Evolutionary conservation across 2,329 filamentous ascomycete genomes (phyloP).

Genomic region (Neodidymelliopsis sp.): DNA sequence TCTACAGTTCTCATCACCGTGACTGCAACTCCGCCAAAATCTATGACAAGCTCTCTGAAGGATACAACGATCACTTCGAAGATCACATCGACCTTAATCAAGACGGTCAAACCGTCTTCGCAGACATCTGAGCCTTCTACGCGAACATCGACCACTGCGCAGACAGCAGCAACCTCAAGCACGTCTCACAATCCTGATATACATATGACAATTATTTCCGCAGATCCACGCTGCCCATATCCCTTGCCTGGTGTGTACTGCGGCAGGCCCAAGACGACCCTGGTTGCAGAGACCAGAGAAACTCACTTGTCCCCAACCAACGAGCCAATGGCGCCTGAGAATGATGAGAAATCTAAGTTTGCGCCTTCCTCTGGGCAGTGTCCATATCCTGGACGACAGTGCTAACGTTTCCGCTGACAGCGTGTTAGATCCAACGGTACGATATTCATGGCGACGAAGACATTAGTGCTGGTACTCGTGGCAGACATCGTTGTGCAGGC

Average conservation of each 20-base stretch:
- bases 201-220: constrained; percentile 8
- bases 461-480: constrained; percentile 9
- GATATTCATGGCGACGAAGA: constrained; percentile 1
- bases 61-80: not conserved
- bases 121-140: not conserved
- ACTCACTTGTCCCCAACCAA: not conserved
- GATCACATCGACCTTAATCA: not conserved
- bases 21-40: not conserved
- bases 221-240: constrained; percentile 39
- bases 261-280: constrained; percentile 23
- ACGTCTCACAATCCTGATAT: not conserved
- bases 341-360: not conserved
- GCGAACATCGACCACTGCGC: not conserved
- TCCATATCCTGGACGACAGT: constrained; percentile 22
- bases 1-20: constrained; percentile 9
- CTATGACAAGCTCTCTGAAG: not conserved
- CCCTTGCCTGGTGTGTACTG: constrained; percentile 38
- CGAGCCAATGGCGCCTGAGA: not conserved
- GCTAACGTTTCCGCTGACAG: constrained; percentile 3
- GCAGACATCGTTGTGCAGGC: constrained; percentile 1
- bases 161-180: not conserved
- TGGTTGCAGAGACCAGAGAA: constrained; percentile 15
- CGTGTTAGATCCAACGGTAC: not conserved
- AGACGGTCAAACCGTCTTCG: not conserved
- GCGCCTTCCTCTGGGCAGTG: constrained; percentile 27